Evolutionary conservation across 176 grass and related monocot genomes (phyloP), one percentile per base, ranked within the genome.

Genomic region (Ensete ventricosum): DNA sequence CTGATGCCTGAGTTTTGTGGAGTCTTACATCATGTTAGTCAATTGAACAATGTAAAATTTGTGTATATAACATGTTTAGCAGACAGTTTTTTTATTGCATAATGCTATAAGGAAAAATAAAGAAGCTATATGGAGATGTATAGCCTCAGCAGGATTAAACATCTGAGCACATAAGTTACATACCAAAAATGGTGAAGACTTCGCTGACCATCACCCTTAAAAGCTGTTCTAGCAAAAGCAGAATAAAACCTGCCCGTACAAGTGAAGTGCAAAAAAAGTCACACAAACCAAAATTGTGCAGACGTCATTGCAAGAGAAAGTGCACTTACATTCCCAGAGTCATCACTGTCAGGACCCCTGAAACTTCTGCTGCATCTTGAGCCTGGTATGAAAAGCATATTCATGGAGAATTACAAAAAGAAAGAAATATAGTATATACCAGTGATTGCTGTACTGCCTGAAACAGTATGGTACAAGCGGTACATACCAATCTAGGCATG

Each of bases 111-210:
- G 34, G 1, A 69, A 49, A 9, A 69, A 8, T 19, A 70, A 70
- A 70, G 16, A 51, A 50, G 43, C 9, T 3, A 49, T 14, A 70
- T 24, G 19, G 25, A 70, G 11, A 20, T 2, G 23, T 23, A 22
- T 11, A 27, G 11, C 25, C 11, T 11, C 14, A 5, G 48, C 22
- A 70, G 50, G 14, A n/a, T 70, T n/a, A 21, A 11, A 50, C 12
- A 70, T 70, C 17, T n/a, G 67, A 21, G 54, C 54, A 67, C 68
- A 73, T 49, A 67, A 73, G 16, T 63, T 63, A 72, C 85, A 75
- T 98, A 90, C 94, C 90, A 98, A 71, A 98, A 98, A 81, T 93
- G 84, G 83, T 98, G 94, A 71, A 98, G 80, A 87, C 90, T 98
- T 85, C 88, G 67, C 76, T 98, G 94, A 62, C 88, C 75, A 71